Evolutionary conservation across 805 yeast species (phyloP), one percentile per base, ranked within the genome.

Genomic region (Cyberlindnera mrakii): DNA sequence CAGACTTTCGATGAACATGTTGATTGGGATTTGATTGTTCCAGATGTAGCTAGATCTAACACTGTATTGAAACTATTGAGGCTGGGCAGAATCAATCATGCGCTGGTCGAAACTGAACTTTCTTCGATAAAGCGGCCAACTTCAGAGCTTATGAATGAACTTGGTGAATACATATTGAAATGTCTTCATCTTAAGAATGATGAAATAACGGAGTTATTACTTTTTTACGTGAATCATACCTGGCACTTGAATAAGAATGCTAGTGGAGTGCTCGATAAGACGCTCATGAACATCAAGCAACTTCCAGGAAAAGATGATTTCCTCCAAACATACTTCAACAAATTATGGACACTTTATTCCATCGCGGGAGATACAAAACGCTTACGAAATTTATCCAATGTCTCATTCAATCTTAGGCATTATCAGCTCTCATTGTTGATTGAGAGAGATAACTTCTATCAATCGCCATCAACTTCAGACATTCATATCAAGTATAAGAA

Each of bases 381-480:
- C 43, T 54, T 72, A 6, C 60, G 67, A 39, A 75, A 75, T 50
- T 47, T 77, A 4, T 68, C 79, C 3, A 74, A 72, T 47, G 39
- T 77, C 11, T 55, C 67, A 6, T 75, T 65, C 51, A 70, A 72
- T 44, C 51, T 63, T 38, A 44, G 39, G 75, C 57, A 40, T 5
- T 45, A 37, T 20, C 14, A 16, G 6, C 32, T 44, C 4, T 42
- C 47, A 5, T 30, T 45, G 20, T 30, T 31, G 9, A 39, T 64
- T 25, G 75, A 71, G 43, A 50, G 52, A 11, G 44, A 52, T 9
- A 42, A 65, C 27, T 42, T 44, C 2, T 42, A 64, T 25, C 18
- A 15, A 35, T 27, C 39, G 14, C 31, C n/a, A 3, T 43, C 49
- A 19, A 53, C 51, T 15, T 47, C 52, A 2, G 54, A 40, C 40